Evolutionary conservation across 2,329 filamentous ascomycete genomes (phyloP), one percentile per base, ranked within the genome.

Genomic region (Colletotrichum gloeosporioides): DNA sequence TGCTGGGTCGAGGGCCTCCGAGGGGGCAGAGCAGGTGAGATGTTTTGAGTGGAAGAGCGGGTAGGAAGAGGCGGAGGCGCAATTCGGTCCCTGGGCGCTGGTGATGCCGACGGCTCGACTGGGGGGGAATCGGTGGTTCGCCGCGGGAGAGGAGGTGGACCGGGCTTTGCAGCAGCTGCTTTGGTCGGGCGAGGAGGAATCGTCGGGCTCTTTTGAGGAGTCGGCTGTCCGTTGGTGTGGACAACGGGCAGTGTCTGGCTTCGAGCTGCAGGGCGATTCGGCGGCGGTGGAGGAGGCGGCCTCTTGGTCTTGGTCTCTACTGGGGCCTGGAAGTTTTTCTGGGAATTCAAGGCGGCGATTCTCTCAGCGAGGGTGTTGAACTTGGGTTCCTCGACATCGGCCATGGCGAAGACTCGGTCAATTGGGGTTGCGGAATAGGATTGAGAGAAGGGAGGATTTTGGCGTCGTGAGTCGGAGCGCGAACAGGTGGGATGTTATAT

Each of bases 331-430:
- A 93, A 91, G 85, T 90, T 90, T 83, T 91, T 90, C 82, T 93
- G 89, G 80, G 86, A 85, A 79, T 93, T 93, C 78, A 93, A 87
- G 34, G 92, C 92, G 12, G 92, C 91, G 77, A 93, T 93, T 69
- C 92, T 88, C 82, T 93, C 91, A 6, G 90, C 88, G 31, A 93
- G 87, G 9, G 89, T 89, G 75, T 86, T 92, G 82, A 92, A 93
- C 77, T 89, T 89, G 53, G 91, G 91, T 80, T 93, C 92, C 79
- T 92, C 90, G 61, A 88, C 86, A 69, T 93, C 92, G 9, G 90
- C 87, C 92, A 93, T 93, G 75, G 67, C 16, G 36, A 27, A 6
- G 16, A 25, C 9, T 34, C 3, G 34, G 22, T 57, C 31, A 44
- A 39, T 15, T 76, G 74, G 59, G 13, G 31, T 63, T 39, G 22